Base-by-base conservation (phyloP, 1,284 basidiomycete genomes). In the Fomes fomentarius region DNA sequence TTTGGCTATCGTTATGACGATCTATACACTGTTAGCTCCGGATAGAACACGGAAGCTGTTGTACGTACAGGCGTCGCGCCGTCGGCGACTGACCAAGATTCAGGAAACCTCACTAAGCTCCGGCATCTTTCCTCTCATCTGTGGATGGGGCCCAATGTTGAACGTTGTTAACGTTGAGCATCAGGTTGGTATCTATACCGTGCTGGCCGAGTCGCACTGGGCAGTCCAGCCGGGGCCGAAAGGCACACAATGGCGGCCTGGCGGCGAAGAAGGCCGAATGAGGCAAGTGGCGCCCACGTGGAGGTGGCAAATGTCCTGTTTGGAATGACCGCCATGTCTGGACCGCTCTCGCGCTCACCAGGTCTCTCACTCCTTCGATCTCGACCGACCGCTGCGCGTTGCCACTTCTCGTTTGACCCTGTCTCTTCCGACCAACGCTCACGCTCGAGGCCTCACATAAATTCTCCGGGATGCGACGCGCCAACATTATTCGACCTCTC, bases 341-440 rank as follows among this genome's bases (percentile, higher is more conserved):
- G 59, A 47, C 59, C 54, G 59, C 35, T 58, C 59, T 61, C 59
- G 59, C 59, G 59, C 56, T 26, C 56, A 52, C 59, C 51, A 52
- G 59, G 56, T 55, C 56, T 47, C 54, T 53, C 51, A 38, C 47
- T 39, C 33, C 53, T 35, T 19, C 17, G 50, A 45, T 61, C 59
- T 61, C 53, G 56, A 57, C 59, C 50, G 39, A 39, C 47, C 47
- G 28, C 53, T 52, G 51, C 50, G 57, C 46, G 52, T 52, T 51
- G 50, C 52, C 52, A 58, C 7, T 42, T 34, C 31, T 58, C 49
- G 50, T 43, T 50, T 58, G 54, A 60, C 58, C 59, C 59, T 61
- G 56, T 45, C 44, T 55, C 44, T 53, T 42, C 59, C 59, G 59
- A 57, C 7, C 30, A 33, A 52, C 49, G 45, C 50, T 37, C 50